phyloP scores from a whole-genome alignment of 306 rosid genomes.

The Ormosia semicastrata region DNA sequence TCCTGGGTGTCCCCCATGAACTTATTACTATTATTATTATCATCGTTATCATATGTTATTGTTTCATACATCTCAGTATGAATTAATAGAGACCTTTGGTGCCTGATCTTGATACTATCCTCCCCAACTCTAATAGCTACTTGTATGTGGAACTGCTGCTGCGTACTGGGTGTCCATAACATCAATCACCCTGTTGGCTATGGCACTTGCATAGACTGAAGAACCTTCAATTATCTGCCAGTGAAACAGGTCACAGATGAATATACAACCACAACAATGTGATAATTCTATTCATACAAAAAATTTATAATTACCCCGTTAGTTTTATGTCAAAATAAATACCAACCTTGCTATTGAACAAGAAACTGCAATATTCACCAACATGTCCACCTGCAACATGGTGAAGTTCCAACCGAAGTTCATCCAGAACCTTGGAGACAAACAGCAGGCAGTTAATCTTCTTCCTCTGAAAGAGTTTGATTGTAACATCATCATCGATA shows the following conservation, averaged over 20 bases:
- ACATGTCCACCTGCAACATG: conserved; percentile 98
- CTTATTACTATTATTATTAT: background rate
- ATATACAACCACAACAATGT: background rate
- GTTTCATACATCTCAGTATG: background rate
- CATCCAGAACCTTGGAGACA: conserved; percentile 76
- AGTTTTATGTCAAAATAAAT: background rate
- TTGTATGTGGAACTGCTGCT: conserved; percentile 37
- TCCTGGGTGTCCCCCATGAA: background rate
- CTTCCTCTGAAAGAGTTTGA: conserved; percentile 83
- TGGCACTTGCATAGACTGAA: conserved; percentile 71
- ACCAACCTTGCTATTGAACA: conserved; percentile 89
- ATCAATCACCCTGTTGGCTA: conserved; percentile 70
- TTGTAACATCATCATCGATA: conserved; percentile 82
- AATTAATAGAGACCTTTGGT: background rate
- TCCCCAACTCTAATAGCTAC: conserved; percentile 20
- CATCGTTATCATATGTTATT: background rate
- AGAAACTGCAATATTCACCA: conserved; percentile 89
- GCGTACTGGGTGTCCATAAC: conserved; percentile 60
- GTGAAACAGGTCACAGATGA: conserved; percentile 13
- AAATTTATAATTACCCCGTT: background rate
- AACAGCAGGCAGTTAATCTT: conserved; percentile 66
- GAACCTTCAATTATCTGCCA: conserved; percentile 71
- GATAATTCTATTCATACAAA: background rate
- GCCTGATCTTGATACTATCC: conserved; percentile 7
- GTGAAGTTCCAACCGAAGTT: conserved; percentile 84